Evolutionary conservation across 139 green algal species (phyloP).

Genomic region (Chlorella vulgaris): DNA sequence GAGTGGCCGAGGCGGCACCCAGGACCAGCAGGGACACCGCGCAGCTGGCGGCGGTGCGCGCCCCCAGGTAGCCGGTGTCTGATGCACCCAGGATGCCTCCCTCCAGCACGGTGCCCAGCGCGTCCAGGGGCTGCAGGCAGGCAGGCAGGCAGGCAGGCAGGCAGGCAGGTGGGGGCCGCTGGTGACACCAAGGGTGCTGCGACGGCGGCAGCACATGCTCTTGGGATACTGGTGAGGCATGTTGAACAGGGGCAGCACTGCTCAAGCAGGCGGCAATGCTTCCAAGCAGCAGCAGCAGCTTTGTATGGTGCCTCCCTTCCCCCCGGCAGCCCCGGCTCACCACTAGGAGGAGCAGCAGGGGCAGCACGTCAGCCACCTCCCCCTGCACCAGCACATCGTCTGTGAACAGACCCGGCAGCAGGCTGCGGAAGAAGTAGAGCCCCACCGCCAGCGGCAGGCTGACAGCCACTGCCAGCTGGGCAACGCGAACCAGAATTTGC

Average conservation of each 20-base stretch:
- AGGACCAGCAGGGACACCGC: slow-evolving; percentile 34
- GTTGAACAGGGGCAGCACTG: too few relatives aligned
- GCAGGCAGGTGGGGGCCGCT: background rate
- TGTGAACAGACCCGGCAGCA: slow-evolving; percentile 47
- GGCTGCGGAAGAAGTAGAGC: slow-evolving; percentile 8
- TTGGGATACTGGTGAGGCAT: too few relatives aligned
- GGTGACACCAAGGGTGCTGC: background rate
- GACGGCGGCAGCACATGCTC: background rate
- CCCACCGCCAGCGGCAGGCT: slow-evolving; percentile 14
- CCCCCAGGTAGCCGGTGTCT: slow-evolving; percentile 45
- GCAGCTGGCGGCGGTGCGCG: slow-evolving; percentile 9
- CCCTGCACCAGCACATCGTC: slow-evolving; percentile 12
- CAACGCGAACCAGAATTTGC: slow-evolving; percentile 30
- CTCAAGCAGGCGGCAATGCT: too few relatives aligned
- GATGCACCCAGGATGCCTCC: slow-evolving; percentile 44
- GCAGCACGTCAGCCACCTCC: slow-evolving; percentile 37
- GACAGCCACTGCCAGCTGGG: slow-evolving; percentile 34
- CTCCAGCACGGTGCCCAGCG: slow-evolving; percentile 42
- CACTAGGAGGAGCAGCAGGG: slow-evolving; percentile 36
- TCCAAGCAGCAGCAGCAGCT: too few relatives aligned
- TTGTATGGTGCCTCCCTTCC: background rate
- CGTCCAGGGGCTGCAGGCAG: slow-evolving; percentile 43
- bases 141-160: background rate
- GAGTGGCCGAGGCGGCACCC: background rate
- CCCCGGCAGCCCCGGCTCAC: background rate